Percentiles rank a stretch among this genome's conserved stretches.
Conservation (phyloP, 768 basidiomycete genomes). For the Russula lepida region DNA sequence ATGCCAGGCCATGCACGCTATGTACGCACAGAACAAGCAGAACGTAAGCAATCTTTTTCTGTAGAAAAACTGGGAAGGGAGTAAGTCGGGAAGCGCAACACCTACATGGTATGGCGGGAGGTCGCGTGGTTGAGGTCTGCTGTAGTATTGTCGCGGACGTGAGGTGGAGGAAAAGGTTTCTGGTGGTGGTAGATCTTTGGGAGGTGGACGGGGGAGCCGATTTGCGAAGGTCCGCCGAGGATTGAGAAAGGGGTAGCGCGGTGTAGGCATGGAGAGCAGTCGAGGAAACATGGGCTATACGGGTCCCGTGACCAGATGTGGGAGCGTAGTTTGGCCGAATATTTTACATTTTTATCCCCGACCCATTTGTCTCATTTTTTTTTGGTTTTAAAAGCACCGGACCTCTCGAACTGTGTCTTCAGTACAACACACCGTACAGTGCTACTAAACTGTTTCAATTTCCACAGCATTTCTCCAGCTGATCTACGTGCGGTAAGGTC, state of each 20-base stretch:
- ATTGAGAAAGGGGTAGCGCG: neutral
- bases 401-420: too few species aligned
- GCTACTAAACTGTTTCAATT: too few species aligned
- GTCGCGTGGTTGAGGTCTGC: constrained; percentile 34
- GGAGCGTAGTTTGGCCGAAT: too few species aligned
- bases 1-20: constrained; percentile 50
- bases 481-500: neutral
- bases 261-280: neutral
- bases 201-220: constrained; percentile 19
- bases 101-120: constrained; percentile 37
- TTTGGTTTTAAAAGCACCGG: neutral
- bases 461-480: neutral
- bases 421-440: neutral
- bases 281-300: neutral
- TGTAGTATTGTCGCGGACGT: constrained; percentile 38
- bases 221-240: constrained; percentile 2
- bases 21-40: too few species aligned
- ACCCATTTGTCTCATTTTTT: neutral
- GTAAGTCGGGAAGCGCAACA: neutral
- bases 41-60: neutral
- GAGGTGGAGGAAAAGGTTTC: constrained; percentile 40
- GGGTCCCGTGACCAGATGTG: neutral
- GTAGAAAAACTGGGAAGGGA: neutral
- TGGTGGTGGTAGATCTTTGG: constrained; percentile 6
- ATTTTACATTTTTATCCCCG: neutral